A percentile compares a stretch with the other conserved stretches of the same genome.
Evolutionary conservation across 164 flowering plant species (phyloP).

Genomic region (Paratinospora sagittata): DNA sequence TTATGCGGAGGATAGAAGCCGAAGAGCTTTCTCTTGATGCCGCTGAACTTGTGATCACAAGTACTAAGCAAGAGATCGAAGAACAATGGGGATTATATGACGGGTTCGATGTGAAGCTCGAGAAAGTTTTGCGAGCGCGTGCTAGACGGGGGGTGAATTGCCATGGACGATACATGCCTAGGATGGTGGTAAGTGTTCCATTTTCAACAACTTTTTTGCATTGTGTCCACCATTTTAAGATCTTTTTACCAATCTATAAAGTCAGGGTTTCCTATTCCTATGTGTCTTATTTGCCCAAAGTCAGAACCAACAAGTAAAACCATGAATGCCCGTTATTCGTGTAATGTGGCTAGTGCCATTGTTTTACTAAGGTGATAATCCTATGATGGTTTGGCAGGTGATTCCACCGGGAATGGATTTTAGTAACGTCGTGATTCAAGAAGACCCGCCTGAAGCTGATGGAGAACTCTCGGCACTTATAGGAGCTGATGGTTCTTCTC

Average conservation of each 20-base stretch:
- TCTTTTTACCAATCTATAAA: too few species aligned
- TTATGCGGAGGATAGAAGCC: slow-evolving; percentile 90
- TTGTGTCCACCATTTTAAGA: too few species aligned
- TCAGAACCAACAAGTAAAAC: too few species aligned
- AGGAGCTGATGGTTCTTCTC: slow-evolving; percentile 61
- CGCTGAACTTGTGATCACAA: slow-evolving; percentile 92
- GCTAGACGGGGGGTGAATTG: slow-evolving; percentile 78
- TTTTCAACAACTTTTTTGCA: neutral
- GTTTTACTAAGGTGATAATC: neutral
- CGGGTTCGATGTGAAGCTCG: slow-evolving; percentile 94
- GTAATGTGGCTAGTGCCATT: too few species aligned
- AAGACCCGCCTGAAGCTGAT: slow-evolving; percentile 61
- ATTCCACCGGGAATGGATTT: slow-evolving; percentile 99
- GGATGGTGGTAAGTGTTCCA: slow-evolving; percentile 80
- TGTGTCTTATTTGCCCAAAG: too few species aligned
- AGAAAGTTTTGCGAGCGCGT: slow-evolving; percentile 82
- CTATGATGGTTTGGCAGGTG: slow-evolving; percentile 45
- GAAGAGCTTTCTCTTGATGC: slow-evolving; percentile 95
- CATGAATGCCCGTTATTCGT: too few species aligned
- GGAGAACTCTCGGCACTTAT: slow-evolving; percentile 62
- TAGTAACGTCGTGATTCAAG: slow-evolving; percentile 68
- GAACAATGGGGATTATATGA: slow-evolving; percentile 97
- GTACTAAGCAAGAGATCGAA: slow-evolving; percentile 87
- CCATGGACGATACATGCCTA: slow-evolving; percentile 88
- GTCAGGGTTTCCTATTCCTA: too few species aligned